phyloP scores from a whole-genome alignment of 257 asterid species.

The Solanum habrochaites region DNA sequence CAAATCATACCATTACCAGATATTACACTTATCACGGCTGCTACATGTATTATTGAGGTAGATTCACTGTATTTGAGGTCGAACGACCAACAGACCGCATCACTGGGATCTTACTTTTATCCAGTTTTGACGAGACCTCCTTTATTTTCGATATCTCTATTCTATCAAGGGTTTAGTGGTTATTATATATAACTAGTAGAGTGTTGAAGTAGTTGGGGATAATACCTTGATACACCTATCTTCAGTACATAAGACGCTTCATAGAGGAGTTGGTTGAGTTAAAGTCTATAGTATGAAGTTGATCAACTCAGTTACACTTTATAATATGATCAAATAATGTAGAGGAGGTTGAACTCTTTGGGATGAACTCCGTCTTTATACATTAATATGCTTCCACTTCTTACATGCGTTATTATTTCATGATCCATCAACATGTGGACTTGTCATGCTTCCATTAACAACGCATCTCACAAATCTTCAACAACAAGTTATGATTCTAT shows the following conservation, averaged over 20 bases:
- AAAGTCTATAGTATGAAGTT: not conserved
- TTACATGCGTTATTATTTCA: not conserved
- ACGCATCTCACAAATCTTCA: no score
- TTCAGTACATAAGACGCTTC: not conserved
- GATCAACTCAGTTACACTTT: not conserved
- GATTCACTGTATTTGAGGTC: not conserved
- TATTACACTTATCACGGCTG: not conserved
- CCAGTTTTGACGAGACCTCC: not conserved
- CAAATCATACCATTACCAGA: not conserved
- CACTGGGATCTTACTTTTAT: not conserved
- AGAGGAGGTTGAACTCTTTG: not conserved
- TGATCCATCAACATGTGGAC: not conserved
- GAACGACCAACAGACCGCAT: no score
- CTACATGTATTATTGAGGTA: not conserved
- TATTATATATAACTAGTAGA: not conserved
- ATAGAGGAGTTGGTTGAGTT: not conserved
- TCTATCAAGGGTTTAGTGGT: not conserved
- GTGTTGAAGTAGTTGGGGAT: not conserved
- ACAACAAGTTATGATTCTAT: not conserved
- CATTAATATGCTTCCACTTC: not conserved
- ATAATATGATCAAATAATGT: no score
- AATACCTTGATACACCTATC: not conserved
- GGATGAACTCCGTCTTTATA: not conserved
- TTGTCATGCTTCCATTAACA: no score
- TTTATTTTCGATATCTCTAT: not conserved